Evolutionary conservation across 345 rosid genomes (phyloP), one percentile per base, ranked within the genome.

Genomic region (Melaleuca quinquenervia): DNA sequence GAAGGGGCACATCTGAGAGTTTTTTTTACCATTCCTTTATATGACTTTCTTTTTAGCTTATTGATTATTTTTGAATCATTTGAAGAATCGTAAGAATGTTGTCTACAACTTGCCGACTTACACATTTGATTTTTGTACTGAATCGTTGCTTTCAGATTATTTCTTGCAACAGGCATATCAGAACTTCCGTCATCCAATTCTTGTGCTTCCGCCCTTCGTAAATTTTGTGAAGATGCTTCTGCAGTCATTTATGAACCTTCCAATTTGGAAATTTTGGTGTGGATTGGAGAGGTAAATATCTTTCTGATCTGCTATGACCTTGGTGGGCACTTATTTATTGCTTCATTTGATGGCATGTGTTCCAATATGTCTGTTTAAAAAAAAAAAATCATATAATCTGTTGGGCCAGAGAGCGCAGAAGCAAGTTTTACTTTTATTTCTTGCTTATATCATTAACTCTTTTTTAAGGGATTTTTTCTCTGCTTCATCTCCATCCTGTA

Each of bases 141-240:
- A 92, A 87, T 93, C 89, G 89, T 90, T 90, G 50, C 87, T 93
- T 93, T 91, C 98, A 97, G 99, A 89, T 95, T 96, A 89, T 97
- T 97, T 92, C 97, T 96, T 83, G 99, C 97, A 51, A 92, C 97
- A 85, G 99, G 99, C 85, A 93, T 97, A 84, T 92, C 98, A 76
- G 92, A 93, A 89, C 94, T 95, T 83, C 92, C 90, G 78, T 93
- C 93, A 84, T 94, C 96, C 70, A 93, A 89, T 92, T 93, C 99
- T 89, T 97, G 98, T 90, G 98, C 96, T 56, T 90, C 92, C 82
- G 95, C 98, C 82, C 91, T 97, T 88, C 98, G 94, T 86, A 97
- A 94, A 94, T 87, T 96, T 86, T 97, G 98, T 83, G 99, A 97
- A 91, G 98, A 96, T 91, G 92, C 94, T 88, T 90, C 95, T 86